phyloP scores from a whole-genome alignment of 208 protist genomes.

The Acanthamoeba lenticulata region DNA sequence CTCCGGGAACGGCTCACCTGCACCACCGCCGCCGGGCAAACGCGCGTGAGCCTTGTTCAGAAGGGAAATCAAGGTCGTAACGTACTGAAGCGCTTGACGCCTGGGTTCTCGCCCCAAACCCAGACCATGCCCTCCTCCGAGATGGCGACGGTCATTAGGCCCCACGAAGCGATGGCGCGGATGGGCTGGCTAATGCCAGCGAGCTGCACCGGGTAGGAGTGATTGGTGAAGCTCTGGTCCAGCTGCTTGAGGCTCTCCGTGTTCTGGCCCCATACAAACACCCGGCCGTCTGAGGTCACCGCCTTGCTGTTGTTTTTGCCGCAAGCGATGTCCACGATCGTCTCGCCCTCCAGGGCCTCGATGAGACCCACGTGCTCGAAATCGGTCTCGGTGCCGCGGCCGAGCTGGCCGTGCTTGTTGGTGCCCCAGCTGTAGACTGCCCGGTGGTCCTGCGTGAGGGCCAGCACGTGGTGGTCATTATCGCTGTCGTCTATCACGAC shows the following conservation, averaged over 20 bases:
- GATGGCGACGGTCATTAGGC: background rate
- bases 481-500: background rate
- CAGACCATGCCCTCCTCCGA: conserved; percentile 25
- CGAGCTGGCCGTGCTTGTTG: background rate
- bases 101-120: background rate
- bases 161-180: background rate
- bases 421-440: background rate
- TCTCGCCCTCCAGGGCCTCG: background rate
- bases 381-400: background rate
- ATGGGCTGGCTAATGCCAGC: background rate
- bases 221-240: background rate
- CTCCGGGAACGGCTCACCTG: background rate
- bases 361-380: background rate
- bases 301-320: background rate
- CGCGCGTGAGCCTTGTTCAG: too few species aligned
- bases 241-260: background rate
- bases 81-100: background rate
- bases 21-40: too few species aligned
- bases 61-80: background rate
- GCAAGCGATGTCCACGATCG: background rate
- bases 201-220: background rate
- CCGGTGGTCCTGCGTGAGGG: background rate
- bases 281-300: background rate
- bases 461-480: background rate
- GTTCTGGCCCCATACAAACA: background rate